Evolutionary conservation across 495 filamentous ascomycete species (phyloP).

Genomic region (Tetracladium marchalianum): DNA sequence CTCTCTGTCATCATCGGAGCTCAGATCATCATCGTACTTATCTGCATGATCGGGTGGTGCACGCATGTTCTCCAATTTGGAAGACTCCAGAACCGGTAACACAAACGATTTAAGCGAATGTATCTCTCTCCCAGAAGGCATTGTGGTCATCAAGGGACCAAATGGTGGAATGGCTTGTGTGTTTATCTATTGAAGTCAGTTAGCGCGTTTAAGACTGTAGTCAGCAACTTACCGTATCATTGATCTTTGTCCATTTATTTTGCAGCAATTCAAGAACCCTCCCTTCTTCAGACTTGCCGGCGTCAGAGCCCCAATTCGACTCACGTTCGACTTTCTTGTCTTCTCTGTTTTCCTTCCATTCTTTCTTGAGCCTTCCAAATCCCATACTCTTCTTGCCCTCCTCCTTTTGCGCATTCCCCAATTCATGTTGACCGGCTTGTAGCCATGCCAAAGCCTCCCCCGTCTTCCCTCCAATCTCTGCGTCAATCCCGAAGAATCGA

Average conservation of each 20-base stretch:
- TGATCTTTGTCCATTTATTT: slow-evolving; percentile 82
- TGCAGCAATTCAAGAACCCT: slow-evolving; percentile 79
- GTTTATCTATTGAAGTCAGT: slow-evolving; percentile 49
- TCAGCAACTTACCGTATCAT: slow-evolving; percentile 66
- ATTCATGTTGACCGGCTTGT: slow-evolving; percentile 54
- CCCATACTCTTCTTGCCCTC: slow-evolving; percentile 38
- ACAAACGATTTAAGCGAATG: slow-evolving; percentile 54
- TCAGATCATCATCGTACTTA: slow-evolving; percentile 32
- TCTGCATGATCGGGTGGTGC: slow-evolving; percentile 38
- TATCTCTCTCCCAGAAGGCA: slow-evolving; percentile 85
- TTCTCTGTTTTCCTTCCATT: slow-evolving; percentile 57
- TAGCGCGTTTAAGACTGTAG: not conserved
- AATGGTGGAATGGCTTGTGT: slow-evolving; percentile 66
- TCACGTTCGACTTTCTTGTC: slow-evolving; percentile 61
- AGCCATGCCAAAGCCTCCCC: slow-evolving; percentile 83
- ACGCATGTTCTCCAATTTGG: slow-evolving; percentile 43
- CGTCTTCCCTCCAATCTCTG: slow-evolving; percentile 68
- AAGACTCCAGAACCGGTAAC: slow-evolving; percentile 44
- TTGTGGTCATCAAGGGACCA: slow-evolving; percentile 56
- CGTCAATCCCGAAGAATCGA: slow-evolving; percentile 82
- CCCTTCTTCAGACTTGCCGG: slow-evolving; percentile 74
- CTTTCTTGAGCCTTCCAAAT: slow-evolving; percentile 61
- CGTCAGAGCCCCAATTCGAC: slow-evolving; percentile 69
- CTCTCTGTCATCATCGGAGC: slow-evolving; percentile 32
- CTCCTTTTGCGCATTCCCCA: slow-evolving; percentile 40